phyloP scores from a whole-genome alignment of 345 rosid genomes.

The Boechera stricta region DNA sequence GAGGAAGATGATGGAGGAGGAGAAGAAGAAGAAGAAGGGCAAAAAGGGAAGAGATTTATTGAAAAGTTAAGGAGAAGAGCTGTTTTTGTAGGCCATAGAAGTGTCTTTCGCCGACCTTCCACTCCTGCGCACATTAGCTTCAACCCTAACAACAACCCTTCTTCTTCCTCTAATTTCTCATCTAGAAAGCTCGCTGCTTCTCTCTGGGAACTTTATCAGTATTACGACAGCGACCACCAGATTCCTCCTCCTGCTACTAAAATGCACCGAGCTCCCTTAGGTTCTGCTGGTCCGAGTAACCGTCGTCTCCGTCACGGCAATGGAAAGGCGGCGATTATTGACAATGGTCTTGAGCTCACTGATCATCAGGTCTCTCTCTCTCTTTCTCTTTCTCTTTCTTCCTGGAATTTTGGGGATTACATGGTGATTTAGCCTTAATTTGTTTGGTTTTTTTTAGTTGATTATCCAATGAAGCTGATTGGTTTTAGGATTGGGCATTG shows the following conservation, averaged over 20 bases:
- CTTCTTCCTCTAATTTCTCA: slow-evolving; percentile 16
- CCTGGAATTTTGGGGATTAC: neutral
- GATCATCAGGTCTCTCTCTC: slow-evolving; percentile 67
- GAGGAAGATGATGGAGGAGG: neutral
- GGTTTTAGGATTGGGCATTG: slow-evolving; percentile 24
- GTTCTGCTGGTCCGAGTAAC: slow-evolving; percentile 47
- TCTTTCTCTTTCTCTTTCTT: neutral
- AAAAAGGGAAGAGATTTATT: slow-evolving; percentile 41
- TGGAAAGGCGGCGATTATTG: slow-evolving; percentile 49
- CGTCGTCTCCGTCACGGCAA: slow-evolving; percentile 56
- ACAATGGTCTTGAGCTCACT: slow-evolving; percentile 63
- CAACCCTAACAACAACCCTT: slow-evolving; percentile 28
- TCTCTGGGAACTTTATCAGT: slow-evolving; percentile 64
- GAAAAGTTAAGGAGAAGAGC: slow-evolving; percentile 45
- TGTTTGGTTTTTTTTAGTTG: neutral
- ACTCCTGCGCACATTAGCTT: slow-evolving; percentile 40
- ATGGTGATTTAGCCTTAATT: neutral
- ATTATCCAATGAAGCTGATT: slow-evolving; percentile 13
- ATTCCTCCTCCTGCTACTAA: slow-evolving; percentile 38
- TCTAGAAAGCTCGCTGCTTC: slow-evolving; percentile 49
- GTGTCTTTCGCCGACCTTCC: slow-evolving; percentile 37
- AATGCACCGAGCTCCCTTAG: slow-evolving; percentile 62
- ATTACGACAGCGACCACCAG: slow-evolving; percentile 32
- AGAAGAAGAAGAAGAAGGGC: slow-evolving; percentile 31
- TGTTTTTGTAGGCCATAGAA: slow-evolving; percentile 45